Conservation (phyloP, 2,329 filamentous ascomycete species). For the Epichloe brachyelytri region DNA sequence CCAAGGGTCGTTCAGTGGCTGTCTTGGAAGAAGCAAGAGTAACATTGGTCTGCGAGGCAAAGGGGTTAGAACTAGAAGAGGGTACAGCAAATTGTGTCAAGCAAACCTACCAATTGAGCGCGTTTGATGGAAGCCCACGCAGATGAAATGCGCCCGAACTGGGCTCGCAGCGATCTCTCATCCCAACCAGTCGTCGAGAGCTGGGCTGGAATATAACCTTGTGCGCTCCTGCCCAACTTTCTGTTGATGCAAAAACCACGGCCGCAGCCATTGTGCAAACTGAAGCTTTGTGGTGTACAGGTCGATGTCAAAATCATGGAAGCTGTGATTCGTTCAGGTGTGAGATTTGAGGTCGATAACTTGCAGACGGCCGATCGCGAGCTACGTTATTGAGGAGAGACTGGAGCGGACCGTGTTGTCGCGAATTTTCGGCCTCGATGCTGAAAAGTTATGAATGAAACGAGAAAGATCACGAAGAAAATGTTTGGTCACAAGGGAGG, state of each 20-base stretch:
- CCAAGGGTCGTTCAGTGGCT: neutral
- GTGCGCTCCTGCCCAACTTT: constrained; percentile 28
- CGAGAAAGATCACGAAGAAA: neutral
- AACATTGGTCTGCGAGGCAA: neutral
- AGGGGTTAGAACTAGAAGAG: neutral
- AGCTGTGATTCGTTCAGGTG: constrained; percentile 18
- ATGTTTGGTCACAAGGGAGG: neutral
- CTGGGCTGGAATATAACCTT: constrained; percentile 23
- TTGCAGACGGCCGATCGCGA: constrained; percentile 5
- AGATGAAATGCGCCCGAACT: constrained; percentile 26
- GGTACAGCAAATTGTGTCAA: neutral
- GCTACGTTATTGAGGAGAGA: constrained; percentile 3
- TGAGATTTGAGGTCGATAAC: neutral
- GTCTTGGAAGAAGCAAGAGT: neutral
- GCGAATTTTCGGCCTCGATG: neutral
- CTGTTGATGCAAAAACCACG: constrained; percentile 31
- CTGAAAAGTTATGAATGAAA: neutral
- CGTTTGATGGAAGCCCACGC: constrained; percentile 1
- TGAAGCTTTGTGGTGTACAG: constrained; percentile 29
- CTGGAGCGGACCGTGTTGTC: neutral
- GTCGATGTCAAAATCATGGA: constrained; percentile 39
- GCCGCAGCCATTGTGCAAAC: constrained; percentile 42
- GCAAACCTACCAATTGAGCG: neutral
- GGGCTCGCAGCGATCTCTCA: constrained; percentile 18
- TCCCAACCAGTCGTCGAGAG: constrained; percentile 18